Conservation (phyloP, 2,329 filamentous ascomycete species). For the Thielaviopsis populi region DNA sequence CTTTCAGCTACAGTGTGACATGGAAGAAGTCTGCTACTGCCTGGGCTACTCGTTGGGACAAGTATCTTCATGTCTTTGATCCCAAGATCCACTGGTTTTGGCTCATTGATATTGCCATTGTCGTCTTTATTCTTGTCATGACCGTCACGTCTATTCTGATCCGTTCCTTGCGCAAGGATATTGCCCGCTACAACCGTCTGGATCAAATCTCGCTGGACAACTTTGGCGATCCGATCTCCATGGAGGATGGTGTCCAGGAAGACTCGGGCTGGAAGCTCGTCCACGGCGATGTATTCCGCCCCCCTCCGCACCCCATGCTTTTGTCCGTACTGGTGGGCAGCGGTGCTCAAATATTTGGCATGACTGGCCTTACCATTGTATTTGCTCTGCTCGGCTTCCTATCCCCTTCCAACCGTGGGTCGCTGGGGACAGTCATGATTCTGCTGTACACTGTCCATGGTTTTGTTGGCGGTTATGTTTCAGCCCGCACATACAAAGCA, state of each 20-base stretch:
- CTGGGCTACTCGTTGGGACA: conserved; percentile 97
- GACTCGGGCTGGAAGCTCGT: conserved; percentile 98
- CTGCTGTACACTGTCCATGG: conserved; percentile 87
- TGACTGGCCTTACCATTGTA: conserved; percentile 85
- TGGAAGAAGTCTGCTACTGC: conserved; percentile 74
- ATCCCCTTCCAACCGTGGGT: conserved; percentile 88
- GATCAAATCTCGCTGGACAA: conserved; percentile 86
- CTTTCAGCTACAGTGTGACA: conserved; percentile 83
- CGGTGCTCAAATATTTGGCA: conserved; percentile 91
- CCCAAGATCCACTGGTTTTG: conserved; percentile 99
- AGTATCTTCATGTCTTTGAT: conserved; percentile 93
- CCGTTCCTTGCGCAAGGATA: conserved; percentile 81
- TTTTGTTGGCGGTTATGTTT: conserved; percentile 81
- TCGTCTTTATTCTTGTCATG: conserved; percentile 78
- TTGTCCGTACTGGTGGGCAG: conserved; percentile 83
- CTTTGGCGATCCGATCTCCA: conserved; percentile 58
- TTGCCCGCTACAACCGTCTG: conserved; percentile 87
- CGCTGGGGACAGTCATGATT: conserved; percentile 82
- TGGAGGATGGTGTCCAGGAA: conserved; percentile 87
- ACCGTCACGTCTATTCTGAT: conserved; percentile 89
- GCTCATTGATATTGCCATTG: conserved; percentile 86
- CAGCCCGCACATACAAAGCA: conserved; percentile 83
- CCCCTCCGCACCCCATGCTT: conserved; percentile 66
- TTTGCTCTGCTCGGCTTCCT: conserved; percentile 91
- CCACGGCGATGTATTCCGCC: conserved; percentile 91